Conservation (phyloP, 2,329 filamentous ascomycete species). For the Fusarium armeniacum region DNA sequence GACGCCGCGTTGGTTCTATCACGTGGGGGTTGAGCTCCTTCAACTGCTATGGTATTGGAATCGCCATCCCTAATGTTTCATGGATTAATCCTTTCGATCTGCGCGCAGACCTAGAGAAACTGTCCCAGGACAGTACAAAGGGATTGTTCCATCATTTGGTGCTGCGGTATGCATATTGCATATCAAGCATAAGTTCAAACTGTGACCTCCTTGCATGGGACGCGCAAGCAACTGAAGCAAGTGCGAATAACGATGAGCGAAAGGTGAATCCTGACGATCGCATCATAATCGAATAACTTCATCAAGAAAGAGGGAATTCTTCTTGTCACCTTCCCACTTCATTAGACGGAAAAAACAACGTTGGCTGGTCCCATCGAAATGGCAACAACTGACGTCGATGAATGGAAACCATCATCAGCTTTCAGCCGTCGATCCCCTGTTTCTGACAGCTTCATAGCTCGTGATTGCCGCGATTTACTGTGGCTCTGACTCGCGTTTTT, state of each 20-base stretch:
- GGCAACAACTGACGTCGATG: constrained; percentile 19
- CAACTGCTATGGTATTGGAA: constrained; percentile 5
- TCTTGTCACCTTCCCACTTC: constrained; percentile 1
- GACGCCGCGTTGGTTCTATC: not conserved
- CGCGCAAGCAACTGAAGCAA: constrained; percentile 1
- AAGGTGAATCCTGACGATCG: constrained; percentile 6
- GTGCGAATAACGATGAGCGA: not conserved
- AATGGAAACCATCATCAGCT: constrained; percentile 3
- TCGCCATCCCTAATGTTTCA: constrained; percentile 13
- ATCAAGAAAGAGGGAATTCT: constrained; percentile 11
- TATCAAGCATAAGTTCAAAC: constrained; percentile 6
- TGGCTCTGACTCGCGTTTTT: constrained; percentile 29
- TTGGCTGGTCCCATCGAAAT: not conserved
- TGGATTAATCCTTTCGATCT: constrained; percentile 5
- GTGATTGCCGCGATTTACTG: constrained; percentile 1
- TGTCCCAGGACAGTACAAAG: constrained; percentile 2
- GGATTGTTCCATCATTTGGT: not conserved
- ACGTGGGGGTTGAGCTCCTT: constrained; percentile 5
- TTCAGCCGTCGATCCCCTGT: constrained; percentile 10
- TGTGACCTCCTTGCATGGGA: constrained; percentile 16
- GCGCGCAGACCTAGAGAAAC: not conserved
- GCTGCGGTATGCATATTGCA: constrained; percentile 1
- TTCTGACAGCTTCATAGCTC: not conserved
- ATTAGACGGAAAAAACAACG: not conserved
- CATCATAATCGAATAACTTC: not conserved